These are phyloP conservation scores for Lodderomyces margitis DNA, from an alignment of 1,139 yeast species.

Conservation along the genomic window DNA sequence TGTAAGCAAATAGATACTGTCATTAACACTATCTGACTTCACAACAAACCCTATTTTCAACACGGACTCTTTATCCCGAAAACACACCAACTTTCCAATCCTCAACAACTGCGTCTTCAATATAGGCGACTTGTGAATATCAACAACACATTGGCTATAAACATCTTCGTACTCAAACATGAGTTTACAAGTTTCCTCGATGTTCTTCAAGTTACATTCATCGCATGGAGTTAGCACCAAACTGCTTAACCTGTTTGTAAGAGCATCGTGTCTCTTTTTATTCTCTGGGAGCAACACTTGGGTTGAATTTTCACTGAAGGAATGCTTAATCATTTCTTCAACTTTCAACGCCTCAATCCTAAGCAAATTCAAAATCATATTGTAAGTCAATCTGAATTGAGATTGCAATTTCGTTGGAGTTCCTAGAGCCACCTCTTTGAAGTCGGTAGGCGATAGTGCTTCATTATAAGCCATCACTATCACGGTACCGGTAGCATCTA, in stretches of 20 bases:
- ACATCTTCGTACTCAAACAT: constrained; percentile 44
- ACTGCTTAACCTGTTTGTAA: constrained; percentile 46
- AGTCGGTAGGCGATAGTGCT: constrained; percentile 57
- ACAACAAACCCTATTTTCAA: constrained; percentile 56
- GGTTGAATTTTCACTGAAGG: constrained; percentile 87
- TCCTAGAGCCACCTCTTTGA: constrained; percentile 82
- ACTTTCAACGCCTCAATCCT: constrained; percentile 92
- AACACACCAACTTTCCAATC: constrained; percentile 62
- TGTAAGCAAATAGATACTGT: constrained; percentile 36
- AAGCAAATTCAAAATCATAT: constrained; percentile 87
- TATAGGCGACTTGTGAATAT: constrained; percentile 45
- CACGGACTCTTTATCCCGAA: constrained; percentile 41
- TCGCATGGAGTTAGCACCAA: constrained; percentile 39
- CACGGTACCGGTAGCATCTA: constrained; percentile 94
- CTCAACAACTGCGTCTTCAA: constrained; percentile 45
- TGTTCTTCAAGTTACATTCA: constrained; percentile 35
- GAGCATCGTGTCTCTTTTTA: constrained; percentile 57
- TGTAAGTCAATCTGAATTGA: constrained; percentile 90
- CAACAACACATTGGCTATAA: constrained; percentile 47
- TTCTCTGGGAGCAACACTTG: constrained; percentile 88
- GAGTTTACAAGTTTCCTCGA: constrained; percentile 45
- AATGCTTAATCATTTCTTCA: constrained; percentile 95
- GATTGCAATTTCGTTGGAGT: constrained; percentile 85
- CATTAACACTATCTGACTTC: constrained; percentile 32
- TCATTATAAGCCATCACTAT: constrained; percentile 84